Evolutionary conservation across 176 grass and related monocot genomes (phyloP), one percentile per base, ranked within the genome.

Genomic region (Cenchrus purpureus): DNA sequence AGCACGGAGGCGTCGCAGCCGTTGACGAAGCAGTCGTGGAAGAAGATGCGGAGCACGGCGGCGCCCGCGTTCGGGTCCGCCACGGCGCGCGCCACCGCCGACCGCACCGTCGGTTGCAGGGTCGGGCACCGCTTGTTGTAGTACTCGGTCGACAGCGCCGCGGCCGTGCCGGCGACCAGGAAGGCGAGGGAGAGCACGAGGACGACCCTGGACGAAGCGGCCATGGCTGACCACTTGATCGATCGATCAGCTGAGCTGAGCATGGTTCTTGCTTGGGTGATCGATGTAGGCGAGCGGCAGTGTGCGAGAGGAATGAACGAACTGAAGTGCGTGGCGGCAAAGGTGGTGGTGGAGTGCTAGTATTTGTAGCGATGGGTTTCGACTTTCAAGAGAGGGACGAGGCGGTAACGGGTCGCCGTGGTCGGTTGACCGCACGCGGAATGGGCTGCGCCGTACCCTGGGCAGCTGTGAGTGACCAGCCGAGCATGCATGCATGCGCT

Each of bases 11-110:
- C 90, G 65, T 95, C 93, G 72, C 93, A 92, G 44, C 90, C 93
- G 71, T 91, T 90, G 40, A 87, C 87, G 60, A 94, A 94, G 84
- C 92, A 94, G 71, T 91, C 92, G 48, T 94, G 89, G 86, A 94
- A 94, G 83, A 89, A 91, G 58, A 94, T 77, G 48, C 89, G 87
- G 79, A 94, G 76, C 12, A 94, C 77, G 43, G 84, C 91, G 1
- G 89, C 89, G 1, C 76, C 91, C 73, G 83, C 72, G 32, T 76
- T 74, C 0, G 84, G 84, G 43, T 97, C 91, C 10, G 76, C 22
- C 6, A 92, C 66, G 0, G 86, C 91, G 32, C 68, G 80, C 31
- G 86, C 56, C 88, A 94, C 83, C 13, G 48, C 83, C 14, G 80
- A 82, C 0, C 83, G 86, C 32, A 97, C 90, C 0, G 64, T 28